Conservation (phyloP, 345 rosid species). For the Ailanthus altissimus region DNA sequence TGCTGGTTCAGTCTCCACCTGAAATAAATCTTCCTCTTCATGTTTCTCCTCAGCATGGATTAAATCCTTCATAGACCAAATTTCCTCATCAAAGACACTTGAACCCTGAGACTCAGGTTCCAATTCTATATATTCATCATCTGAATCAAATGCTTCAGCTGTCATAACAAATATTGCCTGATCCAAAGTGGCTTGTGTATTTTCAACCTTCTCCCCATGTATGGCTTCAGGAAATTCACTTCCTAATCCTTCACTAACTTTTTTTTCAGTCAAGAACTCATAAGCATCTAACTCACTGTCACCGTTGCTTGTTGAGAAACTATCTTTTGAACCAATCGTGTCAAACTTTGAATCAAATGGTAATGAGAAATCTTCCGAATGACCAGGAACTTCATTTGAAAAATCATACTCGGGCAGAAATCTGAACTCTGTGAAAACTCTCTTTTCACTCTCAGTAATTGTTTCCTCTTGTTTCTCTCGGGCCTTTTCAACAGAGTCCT, state of each 20-base stretch:
- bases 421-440: neutral
- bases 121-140: conserved; percentile 56
- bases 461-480: neutral
- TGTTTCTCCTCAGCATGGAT: conserved; percentile 3
- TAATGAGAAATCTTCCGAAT: neutral
- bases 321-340: neutral
- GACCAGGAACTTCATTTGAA: neutral
- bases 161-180: neutral
- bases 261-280: conserved; percentile 31
- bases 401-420: neutral
- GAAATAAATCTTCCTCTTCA: conserved; percentile 18
- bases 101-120: conserved; percentile 32
- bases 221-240: conserved; percentile 25
- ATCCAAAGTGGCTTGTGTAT: conserved; percentile 7
- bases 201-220: conserved; percentile 18
- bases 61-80: neutral
- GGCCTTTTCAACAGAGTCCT: neutral
- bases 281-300: conserved; percentile 5
- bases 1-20: conserved; percentile 23
- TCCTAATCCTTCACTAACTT: conserved; percentile 22
- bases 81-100: conserved; percentile 20
- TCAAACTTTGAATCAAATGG: conserved; percentile 3
- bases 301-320: neutral
- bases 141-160: conserved; percentile 30
- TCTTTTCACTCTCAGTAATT: neutral